Evolutionary conservation across 805 yeast genomes (phyloP), one percentile per base, ranked within the genome.

Genomic region (Saccharomycopsis sp.): DNA sequence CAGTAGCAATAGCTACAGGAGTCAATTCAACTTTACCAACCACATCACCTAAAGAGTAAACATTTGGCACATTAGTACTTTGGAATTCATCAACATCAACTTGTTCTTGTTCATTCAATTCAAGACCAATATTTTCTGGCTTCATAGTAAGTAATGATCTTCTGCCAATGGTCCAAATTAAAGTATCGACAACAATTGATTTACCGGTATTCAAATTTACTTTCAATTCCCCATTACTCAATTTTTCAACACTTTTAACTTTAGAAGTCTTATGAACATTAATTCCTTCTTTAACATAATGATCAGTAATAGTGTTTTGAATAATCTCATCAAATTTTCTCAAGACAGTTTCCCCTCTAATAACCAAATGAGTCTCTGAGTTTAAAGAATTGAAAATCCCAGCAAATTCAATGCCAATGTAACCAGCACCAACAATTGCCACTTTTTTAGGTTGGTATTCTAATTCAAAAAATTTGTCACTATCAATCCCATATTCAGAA

Each of bases 1-100:
- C 99, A 7, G 98, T 89, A 29, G 98, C 97, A 67, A 93, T 93
- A 31, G 98, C 98, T 36, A 88, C 97, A 6, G 99, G 99, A 2
- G 99, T 93, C 57, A 93, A 75, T 69, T 93, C 97, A 37, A 85
- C 83, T 24, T 84, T 79, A 51, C 96, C 97, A 36, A 85, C 83
- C 49, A 90, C 94, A 63, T 93, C 99, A 59, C 99, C 99, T 38
- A 93, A 68, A 1, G 98, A 82, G 61, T 74, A 86, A 52, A 93
- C 72, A 61, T 78, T 74, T 45, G 75, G 68, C 52, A 83, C 75
- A 41, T 77, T 70, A 6, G 97, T 83, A 59, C 79, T 76, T 71
- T 93, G 97, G 65, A 68, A 90, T 66, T 87, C 96, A 62, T 93
- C 95, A 29, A 78, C 95, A 41, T 74, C 63, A 39, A 93, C 71